Evolutionary conservation across 768 basidiomycete genomes (phyloP).

Genomic region (Leccinellum albellum): DNA sequence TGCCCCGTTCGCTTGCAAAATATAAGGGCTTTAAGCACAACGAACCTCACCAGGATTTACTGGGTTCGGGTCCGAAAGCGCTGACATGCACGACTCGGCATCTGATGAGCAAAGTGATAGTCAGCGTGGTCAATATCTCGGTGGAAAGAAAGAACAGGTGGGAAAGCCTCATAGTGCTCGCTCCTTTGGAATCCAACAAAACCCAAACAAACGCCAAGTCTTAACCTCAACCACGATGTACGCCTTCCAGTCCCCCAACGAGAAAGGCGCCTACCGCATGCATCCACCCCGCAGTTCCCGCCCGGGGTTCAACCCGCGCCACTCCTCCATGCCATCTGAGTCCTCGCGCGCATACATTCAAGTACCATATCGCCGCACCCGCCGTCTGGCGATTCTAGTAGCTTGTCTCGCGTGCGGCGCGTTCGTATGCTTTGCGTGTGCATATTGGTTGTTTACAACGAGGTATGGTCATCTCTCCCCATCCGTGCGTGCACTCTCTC

Average conservation of each 20-base stretch:
- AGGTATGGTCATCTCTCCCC: slow-evolving; percentile 45
- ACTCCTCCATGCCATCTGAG: slow-evolving; percentile 7
- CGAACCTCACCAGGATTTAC: too few relatives aligned
- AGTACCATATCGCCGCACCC: slow-evolving; percentile 26
- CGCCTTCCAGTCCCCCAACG: slow-evolving; percentile 51
- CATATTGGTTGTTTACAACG: slow-evolving; percentile 62
- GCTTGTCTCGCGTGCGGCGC: slow-evolving; percentile 45
- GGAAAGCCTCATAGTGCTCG: too few relatives aligned
- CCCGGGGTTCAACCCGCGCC: slow-evolving; percentile 18
- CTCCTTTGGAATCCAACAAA: too few relatives aligned
- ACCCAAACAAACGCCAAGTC: slow-evolving; percentile 10
- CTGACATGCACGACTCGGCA: too few relatives aligned
- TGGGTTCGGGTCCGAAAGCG: too few relatives aligned
- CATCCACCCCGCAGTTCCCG: slow-evolving; percentile 38
- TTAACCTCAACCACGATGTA: slow-evolving; percentile 6
- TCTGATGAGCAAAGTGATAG: too few relatives aligned
- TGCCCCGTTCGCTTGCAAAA: too few relatives aligned
- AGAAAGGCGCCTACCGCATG: slow-evolving; percentile 65
- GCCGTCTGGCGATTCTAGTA: slow-evolving; percentile 41
- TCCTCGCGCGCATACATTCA: slow-evolving; percentile 1
- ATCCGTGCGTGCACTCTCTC: slow-evolving; percentile 12
- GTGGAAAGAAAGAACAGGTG: too few relatives aligned
- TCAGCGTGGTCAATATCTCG: too few relatives aligned
- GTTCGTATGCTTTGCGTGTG: slow-evolving; percentile 51
- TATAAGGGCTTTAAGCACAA: too few relatives aligned